A percentile compares a stretch with the other conserved stretches of the same genome.
These are phyloP conservation scores for Calocera cornea DNA, from an alignment of 768 basidiomycete genomes.

Conservation along the genomic window DNA sequence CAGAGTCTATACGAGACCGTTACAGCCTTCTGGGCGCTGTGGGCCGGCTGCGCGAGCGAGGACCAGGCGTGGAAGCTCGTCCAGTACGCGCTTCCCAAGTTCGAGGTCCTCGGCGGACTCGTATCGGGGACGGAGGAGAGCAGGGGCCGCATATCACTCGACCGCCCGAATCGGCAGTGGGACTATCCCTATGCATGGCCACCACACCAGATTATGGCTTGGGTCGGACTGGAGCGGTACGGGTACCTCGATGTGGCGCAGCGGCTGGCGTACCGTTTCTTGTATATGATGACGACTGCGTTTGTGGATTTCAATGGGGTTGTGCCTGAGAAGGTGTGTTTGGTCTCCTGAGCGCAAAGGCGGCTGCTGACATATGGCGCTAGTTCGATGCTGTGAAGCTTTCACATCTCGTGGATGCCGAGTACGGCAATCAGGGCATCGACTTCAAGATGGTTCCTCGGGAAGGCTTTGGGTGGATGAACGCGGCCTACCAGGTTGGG, in stretches of 20 bases:
- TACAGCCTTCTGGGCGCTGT: slow-evolving; percentile 91
- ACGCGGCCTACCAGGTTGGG: slow-evolving; percentile 95
- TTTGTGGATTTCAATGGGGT: slow-evolving; percentile 97
- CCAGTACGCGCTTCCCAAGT: slow-evolving; percentile 82
- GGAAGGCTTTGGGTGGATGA: slow-evolving; percentile 99
- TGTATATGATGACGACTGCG: slow-evolving; percentile 98
- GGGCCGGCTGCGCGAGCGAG: slow-evolving; percentile 95
- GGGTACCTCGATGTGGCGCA: slow-evolving; percentile 90
- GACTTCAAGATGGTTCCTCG: slow-evolving; percentile 97
- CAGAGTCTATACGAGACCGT: slow-evolving; percentile 93
- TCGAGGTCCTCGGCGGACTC: slow-evolving; percentile 88
- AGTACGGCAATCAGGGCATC: slow-evolving; percentile 90
- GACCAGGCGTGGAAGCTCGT: slow-evolving; percentile 88
- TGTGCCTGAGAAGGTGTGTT: slow-evolving; percentile 83
- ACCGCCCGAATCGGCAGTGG: slow-evolving; percentile 97
- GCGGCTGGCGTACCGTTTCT: slow-evolving; percentile 83
- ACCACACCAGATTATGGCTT: slow-evolving; percentile 97
- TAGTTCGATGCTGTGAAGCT: slow-evolving; percentile 93
- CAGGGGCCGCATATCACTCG: slow-evolving; percentile 86
- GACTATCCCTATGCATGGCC: slow-evolving; percentile 87
- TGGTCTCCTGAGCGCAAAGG: neutral
- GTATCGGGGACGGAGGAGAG: slow-evolving; percentile 96
- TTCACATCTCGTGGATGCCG: slow-evolving; percentile 91
- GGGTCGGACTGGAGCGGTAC: slow-evolving; percentile 94
- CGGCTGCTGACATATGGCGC: slow-evolving; percentile 6